phyloP scores from a whole-genome alignment of 129 eudicot species.

The Flaveria trinervia region DNA sequence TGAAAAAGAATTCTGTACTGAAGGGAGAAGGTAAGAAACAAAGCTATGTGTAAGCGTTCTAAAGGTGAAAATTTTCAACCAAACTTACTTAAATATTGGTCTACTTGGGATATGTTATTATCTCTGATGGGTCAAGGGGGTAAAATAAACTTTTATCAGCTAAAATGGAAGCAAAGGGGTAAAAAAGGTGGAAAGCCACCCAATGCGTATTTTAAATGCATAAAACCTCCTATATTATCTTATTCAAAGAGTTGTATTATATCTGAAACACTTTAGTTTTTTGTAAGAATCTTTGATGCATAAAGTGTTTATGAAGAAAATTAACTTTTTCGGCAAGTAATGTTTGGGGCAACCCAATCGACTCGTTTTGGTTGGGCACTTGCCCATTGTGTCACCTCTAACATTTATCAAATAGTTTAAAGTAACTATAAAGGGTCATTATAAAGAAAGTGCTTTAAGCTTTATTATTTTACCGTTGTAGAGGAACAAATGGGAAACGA shows the following conservation, averaged over 20 bases:
- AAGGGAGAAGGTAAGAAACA: constrained; percentile 34
- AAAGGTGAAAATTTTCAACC: background rate
- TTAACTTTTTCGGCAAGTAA: background rate
- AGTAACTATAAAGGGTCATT: background rate
- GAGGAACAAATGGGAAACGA: constrained; percentile 32
- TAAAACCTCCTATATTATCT: background rate
- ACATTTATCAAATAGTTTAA: background rate
- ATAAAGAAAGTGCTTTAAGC: background rate
- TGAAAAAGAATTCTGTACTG: constrained; percentile 26
- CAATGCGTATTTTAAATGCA: background rate
- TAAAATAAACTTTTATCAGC: background rate
- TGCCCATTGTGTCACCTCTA: constrained; percentile 1
- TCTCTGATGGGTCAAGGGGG: background rate
- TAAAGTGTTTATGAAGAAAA: background rate
- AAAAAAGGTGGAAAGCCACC: background rate
- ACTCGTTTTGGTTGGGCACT: background rate
- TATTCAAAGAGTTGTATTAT: background rate
- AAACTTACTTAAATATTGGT: background rate
- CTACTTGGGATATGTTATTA: background rate
- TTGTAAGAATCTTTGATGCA: background rate
- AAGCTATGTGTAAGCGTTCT: background rate
- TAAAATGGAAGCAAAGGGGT: background rate
- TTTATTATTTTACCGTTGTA: background rate
- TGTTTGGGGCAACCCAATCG: background rate
- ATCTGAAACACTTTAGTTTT: background rate